phyloP scores from a whole-genome alignment of 1,284 basidiomycete genomes.

The Ustilago bromivora region DNA sequence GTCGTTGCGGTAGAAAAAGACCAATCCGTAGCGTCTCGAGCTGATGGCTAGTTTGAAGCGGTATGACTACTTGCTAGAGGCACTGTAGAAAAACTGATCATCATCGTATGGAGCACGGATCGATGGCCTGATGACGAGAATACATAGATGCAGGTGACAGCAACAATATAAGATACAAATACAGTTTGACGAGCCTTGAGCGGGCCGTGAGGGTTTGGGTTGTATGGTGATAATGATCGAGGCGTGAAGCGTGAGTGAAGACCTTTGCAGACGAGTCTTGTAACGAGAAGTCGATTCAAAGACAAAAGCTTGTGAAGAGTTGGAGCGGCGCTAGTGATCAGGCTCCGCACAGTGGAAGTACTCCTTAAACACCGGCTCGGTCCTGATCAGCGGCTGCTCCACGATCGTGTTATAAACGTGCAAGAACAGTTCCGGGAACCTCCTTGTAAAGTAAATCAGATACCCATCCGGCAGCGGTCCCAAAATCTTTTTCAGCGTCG shows the following conservation, averaged over 20 bases:
- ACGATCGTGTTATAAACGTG: constrained; percentile 88
- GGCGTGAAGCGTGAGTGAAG: no score
- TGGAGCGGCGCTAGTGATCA: constrained; percentile 28
- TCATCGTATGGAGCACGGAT: background rate
- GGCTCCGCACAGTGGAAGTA: constrained; percentile 58
- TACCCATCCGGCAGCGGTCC: constrained; percentile 93
- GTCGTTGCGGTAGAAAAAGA: no score
- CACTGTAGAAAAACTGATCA: background rate
- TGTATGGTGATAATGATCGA: background rate
- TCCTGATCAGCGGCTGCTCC: constrained; percentile 59
- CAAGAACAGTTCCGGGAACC: constrained; percentile 90
- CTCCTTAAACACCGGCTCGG: constrained; percentile 57
- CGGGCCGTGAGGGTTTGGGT: background rate
- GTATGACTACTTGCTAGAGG: background rate
- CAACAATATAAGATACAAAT: constrained; percentile 11
- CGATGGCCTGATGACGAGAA: background rate
- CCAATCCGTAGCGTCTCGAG: no score
- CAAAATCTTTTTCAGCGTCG: constrained; percentile 85
- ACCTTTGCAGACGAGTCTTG: background rate
- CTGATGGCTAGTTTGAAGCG: no score
- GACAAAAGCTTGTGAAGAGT: background rate
- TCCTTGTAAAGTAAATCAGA: constrained; percentile 87
- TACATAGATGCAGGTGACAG: constrained; percentile 16
- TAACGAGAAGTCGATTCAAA: no score
- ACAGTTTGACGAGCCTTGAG: constrained; percentile 2